Evolutionary conservation across 768 basidiomycete genomes (phyloP), one percentile per base, ranked within the genome.

Genomic region (Pluteus cervinus): DNA sequence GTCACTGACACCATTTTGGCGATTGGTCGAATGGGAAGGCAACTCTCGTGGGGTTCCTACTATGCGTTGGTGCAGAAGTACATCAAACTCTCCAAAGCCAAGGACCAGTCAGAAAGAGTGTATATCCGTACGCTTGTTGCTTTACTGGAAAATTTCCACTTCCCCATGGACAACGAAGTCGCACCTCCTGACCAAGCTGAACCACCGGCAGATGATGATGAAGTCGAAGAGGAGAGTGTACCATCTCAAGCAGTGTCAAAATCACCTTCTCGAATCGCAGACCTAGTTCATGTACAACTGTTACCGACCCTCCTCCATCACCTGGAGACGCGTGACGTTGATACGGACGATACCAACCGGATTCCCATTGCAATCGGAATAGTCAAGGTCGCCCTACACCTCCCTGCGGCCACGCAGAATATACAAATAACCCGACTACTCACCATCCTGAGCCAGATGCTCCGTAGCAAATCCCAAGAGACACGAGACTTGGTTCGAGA

Each of bases 381-480:
- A 40, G 79, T 86, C 40, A 80, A 81, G 34, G 79, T 99, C 15
- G 86, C 92, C 2, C 67, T 76, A 43, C 77, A 87, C 51, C 74
- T 98, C 18, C 93, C 96, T 0, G 60, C 62, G 11, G 58, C 67
- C 1, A 60, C 66, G 1, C 75, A 80, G 7, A 73, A 81, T 23
- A 63, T 75, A 0, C 90, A 96, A 46, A 72, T 92, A 16, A 63
- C 75, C 0, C 75, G 81, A 18, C 64, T 97, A 9, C 53, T 98
- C 42, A 97, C 90, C 2, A 76, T 85, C 16, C 73, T 97, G 39
- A 79, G 84, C 49, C 94, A 98, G 52, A 81, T 86, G 24, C 68
- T 99, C 26, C 84, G 90, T n/a, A 96, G 90, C 56, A 84, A 78
- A 48, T 91, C 91, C 10, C 90, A 93, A 53, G 92, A 97, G 48